Base-by-base conservation (phyloP, 2,329 filamentous ascomycete species). In the Penicillium janthinellum region DNA sequence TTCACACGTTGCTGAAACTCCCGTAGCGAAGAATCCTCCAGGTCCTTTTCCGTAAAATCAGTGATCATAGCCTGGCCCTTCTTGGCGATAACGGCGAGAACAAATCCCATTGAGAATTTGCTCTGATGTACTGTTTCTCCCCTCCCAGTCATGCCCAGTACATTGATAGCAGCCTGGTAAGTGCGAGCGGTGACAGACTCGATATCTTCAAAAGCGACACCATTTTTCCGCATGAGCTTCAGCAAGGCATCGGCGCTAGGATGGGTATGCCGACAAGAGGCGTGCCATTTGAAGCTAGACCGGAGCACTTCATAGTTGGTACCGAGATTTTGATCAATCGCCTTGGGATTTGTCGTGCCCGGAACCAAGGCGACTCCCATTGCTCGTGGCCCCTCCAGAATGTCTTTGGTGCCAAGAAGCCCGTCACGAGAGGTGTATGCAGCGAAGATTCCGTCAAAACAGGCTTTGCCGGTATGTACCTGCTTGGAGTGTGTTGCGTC, bases 231-330 rank as follows among this genome's bases (percentile, higher is more conserved):
- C 70, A 74, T 71, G 10, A 74, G 50, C 22, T 51, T 66, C 15
- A 74, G 53, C 35, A 74, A 47, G 38, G 71, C 70, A 50, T 73
- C 71, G 2, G 71, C 71, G 44, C 67, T 71, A 3, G 70, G 71
- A 42, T 74, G 71, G 3, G 71, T 74, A 56, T 74, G 71, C 22
- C 71, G 64, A 57, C 71, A 74, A 1, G 69, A 72, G 1, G 71
- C 71, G 61, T 74, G 71, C 71, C 71, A 74, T 50, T 74, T 74
- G 51, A 74, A 73, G 51, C 72, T 74, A 11, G 71, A 73, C 2
- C 64, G 58, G 28, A 72, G 39, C 34, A 74, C 56, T 1, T 70
- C 64, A 51, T 62, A 74, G 1, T 72, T 62, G 3, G 15, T 44
- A 0, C 72, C 71, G 5, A 74, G 63, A 38, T 70, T 59, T 12